These are phyloP conservation scores for Apiotrichum montevideense DNA, from an alignment of 1,284 basidiomycete genomes.

Conservation along the genomic window DNA sequence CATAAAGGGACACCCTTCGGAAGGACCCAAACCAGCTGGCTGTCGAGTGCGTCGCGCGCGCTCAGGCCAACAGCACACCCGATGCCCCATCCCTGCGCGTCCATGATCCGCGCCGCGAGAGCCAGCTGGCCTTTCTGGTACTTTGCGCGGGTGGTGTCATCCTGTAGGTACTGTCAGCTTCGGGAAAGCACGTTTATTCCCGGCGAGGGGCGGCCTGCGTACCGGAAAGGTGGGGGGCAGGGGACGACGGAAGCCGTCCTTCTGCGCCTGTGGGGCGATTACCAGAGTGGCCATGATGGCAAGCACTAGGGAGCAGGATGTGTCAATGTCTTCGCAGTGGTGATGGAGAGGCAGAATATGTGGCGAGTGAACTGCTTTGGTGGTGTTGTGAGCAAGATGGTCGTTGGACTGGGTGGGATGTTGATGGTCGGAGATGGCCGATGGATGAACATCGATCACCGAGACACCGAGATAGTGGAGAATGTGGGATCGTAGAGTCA, in stretches of 20 bases:
- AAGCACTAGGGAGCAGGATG: too few species aligned
- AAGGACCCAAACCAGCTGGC: conserved; percentile 17
- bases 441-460: too few species aligned
- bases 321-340: too few species aligned
- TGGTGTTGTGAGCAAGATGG: too few species aligned
- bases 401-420: too few species aligned
- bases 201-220: neutral
- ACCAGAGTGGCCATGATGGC: conserved; percentile 2
- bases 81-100: conserved; percentile 25
- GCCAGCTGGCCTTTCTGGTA: conserved; percentile 23
- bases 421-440: neutral
- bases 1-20: conserved; percentile 21
- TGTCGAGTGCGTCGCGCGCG: conserved; percentile 19
- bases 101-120: conserved; percentile 23
- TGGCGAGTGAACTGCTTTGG: too few species aligned
- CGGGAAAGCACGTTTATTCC: neutral
- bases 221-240: conserved; percentile 21
- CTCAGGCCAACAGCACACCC: conserved; percentile 21
- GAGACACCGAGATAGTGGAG: too few species aligned
- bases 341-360: too few species aligned
- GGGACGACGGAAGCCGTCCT: conserved; percentile 17
- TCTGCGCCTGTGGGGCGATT: neutral
- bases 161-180: conserved; percentile 1
- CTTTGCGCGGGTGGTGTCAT: conserved; percentile 10
- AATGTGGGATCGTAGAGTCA: too few species aligned